Base-by-base conservation (phyloP, 306 rosid genomes). In the Lathyrus tuberosus region DNA sequence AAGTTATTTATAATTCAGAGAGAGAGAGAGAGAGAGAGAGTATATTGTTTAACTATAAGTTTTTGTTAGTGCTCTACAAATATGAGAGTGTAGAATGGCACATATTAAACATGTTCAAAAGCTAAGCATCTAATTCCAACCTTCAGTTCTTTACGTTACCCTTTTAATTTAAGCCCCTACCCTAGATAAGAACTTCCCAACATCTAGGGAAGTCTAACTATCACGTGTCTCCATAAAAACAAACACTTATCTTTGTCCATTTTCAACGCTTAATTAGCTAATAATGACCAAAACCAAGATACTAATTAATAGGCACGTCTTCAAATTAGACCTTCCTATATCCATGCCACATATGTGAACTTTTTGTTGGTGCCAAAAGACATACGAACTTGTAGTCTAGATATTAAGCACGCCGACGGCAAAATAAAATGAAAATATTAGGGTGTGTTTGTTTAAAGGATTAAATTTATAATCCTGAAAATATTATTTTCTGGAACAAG, bases 131-230 rank as follows among this genome's bases (percentile, higher is more conserved):
- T 28, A 28, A 28, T 28, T 28, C 5, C 0, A 28, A 28, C 5
- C 2, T 28, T 28, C 4, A 26, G 30, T 26, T 24, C 28, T 24
- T 24, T 0, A 24, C 28, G 3, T 24, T 26, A 26, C 4, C 7
- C 6, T 31, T 31, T 31, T 35, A 35, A 35, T 35, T 35, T 35
- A 49, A 6, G 73, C 2, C 81, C 71, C 76, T 37, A 37, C 77
- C 63, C 81, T 46, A 65, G 73, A 57, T 65, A 42, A 71, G 22
- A 33, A 78, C 77, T 78, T 71, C 69, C 74, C 78, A 68, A 38
- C 57, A 65, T 38, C 40, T 47, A 65, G 28, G 58, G 76, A 71
- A 56, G 38, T 77, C 81, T 43, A 18, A 28, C 12, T 48, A 43
- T 18, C 73, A 64, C 81, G 22, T 71, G 72, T 76, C 65, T 62